A percentile compares a stretch with the other conserved stretches of the same genome.
Conservation (phyloP, 2,329 filamentous ascomycete species). For the Fusarium chuoi region DNA sequence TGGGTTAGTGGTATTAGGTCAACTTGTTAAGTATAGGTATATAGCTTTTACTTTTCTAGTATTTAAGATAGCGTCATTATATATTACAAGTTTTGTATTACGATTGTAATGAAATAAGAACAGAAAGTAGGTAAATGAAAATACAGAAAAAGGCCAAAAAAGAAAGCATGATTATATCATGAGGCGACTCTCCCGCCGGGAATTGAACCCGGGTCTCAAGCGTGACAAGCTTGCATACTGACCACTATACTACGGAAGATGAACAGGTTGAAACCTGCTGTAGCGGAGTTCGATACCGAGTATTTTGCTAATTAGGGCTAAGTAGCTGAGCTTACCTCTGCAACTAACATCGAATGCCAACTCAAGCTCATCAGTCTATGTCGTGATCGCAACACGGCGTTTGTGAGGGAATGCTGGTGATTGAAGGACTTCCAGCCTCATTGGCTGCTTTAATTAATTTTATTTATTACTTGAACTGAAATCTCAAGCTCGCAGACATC, state of each 20-base stretch:
- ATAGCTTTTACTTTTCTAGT: no score
- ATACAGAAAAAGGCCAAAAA: background rate
- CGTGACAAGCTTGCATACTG: background rate
- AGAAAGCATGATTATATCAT: background rate
- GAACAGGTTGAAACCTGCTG: background rate
- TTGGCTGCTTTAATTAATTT: rapidly evolving
- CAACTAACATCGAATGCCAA: rapidly evolving
- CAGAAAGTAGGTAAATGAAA: background rate
- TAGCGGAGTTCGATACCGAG: background rate
- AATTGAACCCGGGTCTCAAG: constrained; percentile 1
- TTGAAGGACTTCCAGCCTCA: rapidly evolving
- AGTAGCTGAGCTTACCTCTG: rapidly evolving
- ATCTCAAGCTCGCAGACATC: background rate
- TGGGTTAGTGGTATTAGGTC: rapidly evolving
- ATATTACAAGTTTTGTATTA: no score
- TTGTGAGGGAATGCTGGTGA: no score
- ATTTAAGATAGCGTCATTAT: no score
- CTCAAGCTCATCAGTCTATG: rapidly evolving
- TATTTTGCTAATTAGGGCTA: rapidly evolving
- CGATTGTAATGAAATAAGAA: no score
- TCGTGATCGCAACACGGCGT: no score
- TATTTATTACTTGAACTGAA: rapidly evolving
- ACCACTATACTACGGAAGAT: constrained; percentile 11
- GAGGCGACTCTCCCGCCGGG: background rate
- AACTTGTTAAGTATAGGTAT: background rate